Evolutionary conservation across 768 basidiomycete genomes (phyloP).

Genomic region (Suillus weaverae): DNA sequence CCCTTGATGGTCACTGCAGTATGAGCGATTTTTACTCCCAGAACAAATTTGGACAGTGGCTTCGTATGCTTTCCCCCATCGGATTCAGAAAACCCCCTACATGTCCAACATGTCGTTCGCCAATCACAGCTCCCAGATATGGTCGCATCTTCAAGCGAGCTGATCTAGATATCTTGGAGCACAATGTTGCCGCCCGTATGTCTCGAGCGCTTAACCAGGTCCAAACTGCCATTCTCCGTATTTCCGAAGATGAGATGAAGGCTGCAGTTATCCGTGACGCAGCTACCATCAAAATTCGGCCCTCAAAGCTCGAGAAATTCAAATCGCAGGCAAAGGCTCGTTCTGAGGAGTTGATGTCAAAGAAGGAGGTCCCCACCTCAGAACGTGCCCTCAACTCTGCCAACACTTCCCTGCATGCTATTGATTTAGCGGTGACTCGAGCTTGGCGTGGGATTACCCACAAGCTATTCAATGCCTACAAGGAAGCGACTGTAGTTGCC

Average conservation of each 20-base stretch:
- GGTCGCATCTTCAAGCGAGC: constrained; percentile 63
- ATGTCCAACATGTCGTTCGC: constrained; percentile 62
- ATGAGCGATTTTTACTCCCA: constrained; percentile 52
- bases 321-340: constrained; percentile 12
- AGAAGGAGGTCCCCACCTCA: constrained; percentile 23
- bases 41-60: constrained; percentile 40
- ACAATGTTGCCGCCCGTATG: constrained; percentile 57
- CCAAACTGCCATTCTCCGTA: constrained; percentile 26
- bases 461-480: constrained; percentile 41
- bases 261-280: constrained; percentile 8
- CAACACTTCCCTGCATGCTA: constrained; percentile 23
- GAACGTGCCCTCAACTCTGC: constrained; percentile 30
- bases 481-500: constrained; percentile 39
- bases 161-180: constrained; percentile 63
- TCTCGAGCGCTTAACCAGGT: constrained; percentile 40
- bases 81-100: constrained; percentile 44
- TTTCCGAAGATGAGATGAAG: constrained; percentile 29
- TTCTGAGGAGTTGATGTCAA: constrained; percentile 15
- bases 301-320: constrained; percentile 9
- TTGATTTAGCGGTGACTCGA: constrained; percentile 32
- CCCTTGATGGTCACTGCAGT: constrained; percentile 59
- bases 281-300: constrained; percentile 16
- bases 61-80: constrained; percentile 41
- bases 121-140: constrained; percentile 60
- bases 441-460: constrained; percentile 43